A percentile compares a stretch with the other conserved stretches of the same genome.
phyloP scores from a whole-genome alignment of 2,329 filamentous ascomycete genomes.

The Pyrenochaeta sp. region DNA sequence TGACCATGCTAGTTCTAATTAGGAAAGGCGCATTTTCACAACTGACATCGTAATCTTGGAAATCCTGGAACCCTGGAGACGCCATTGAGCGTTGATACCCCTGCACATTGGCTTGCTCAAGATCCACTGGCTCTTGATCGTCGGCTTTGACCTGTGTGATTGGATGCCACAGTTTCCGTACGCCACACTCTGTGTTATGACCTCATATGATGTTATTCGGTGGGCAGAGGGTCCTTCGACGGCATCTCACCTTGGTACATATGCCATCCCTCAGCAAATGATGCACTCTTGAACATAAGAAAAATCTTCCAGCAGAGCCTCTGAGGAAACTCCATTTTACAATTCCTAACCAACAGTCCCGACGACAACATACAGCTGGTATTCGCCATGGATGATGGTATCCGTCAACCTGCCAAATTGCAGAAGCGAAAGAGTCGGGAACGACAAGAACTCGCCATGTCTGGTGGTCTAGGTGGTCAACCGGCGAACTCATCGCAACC shows the following conservation, averaged over 20 bases:
- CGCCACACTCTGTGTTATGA: conserved; percentile 35
- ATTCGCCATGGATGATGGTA: conserved; percentile 27
- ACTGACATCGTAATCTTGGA: neutral
- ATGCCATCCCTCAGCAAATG: neutral
- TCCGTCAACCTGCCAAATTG: conserved; percentile 38
- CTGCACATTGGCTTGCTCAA: conserved; percentile 25
- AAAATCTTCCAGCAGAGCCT: too few relatives aligned
- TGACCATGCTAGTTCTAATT: neutral
- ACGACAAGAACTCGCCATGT: conserved; percentile 37
- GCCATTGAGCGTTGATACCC: conserved; percentile 31
- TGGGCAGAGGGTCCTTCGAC: conserved; percentile 14
- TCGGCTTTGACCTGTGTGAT: conserved; percentile 10
- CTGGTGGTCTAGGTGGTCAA: conserved; percentile 25
- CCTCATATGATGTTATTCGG: conserved; percentile 42
- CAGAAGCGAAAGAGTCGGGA: conserved; percentile 44
- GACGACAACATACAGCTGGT: too few relatives aligned
- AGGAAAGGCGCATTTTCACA: neutral
- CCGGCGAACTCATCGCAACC: conserved; percentile 28
- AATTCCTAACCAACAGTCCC: neutral
- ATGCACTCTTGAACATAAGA: neutral
- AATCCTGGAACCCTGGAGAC: conserved; percentile 17
- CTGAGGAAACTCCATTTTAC: neutral
- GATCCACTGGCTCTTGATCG: conserved; percentile 21
- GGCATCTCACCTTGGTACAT: neutral
- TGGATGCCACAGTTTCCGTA: conserved; percentile 31